Evolutionary conservation across 2,329 filamentous ascomycete genomes (phyloP), one percentile per base, ranked within the genome.

Genomic region (Diaporthe sp.): DNA sequence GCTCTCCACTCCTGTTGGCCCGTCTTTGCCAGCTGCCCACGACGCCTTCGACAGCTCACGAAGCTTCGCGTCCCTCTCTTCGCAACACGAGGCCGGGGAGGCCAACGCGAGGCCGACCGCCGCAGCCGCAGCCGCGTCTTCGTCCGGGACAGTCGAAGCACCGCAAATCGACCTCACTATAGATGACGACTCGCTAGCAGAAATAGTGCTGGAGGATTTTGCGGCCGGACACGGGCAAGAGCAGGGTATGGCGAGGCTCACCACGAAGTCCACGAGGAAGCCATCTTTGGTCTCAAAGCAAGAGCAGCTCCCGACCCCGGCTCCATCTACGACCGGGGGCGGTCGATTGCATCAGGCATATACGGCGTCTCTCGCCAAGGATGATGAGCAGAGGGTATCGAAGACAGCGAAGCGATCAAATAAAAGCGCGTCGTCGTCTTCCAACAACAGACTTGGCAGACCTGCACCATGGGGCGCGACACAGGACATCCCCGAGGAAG

Each of bases 171-270:
- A 80, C 80, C 42, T 75, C 58, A 44, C 68, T 17, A 39, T 72
- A 57, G 71, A 78, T 76, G 77, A 74, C 65, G 73, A 75, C 61
- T 55, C 70, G 42, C 67, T 71, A 15, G 57, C 73, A 25, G 70
- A 51, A 57, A 39, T 55, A 46, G 25, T n/a, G 46, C 10, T 37
- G 74, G 62, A 31, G 22, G 46, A 67, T 13, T 72, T 75, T 71
- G 61, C 79, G 74, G 78, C 81, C 79, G 79, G 79, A 76, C 76
- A 58, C 67, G 77, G 51, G 81, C 76, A 75, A 79, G 81, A 75
- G 81, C 80, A 57, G 76, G 83, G 77, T 55, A 90, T 90, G 88
- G 87, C 86, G 39, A 84, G 84, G 62, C 79, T 88, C 67, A 84
- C 84, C 19, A 85, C 86, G 9, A 85, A 82, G 60, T 82, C 84